Evolutionary conservation across 257 asterid genomes (phyloP), one percentile per base, ranked within the genome.

Genomic region (Misopates orontium): DNA sequence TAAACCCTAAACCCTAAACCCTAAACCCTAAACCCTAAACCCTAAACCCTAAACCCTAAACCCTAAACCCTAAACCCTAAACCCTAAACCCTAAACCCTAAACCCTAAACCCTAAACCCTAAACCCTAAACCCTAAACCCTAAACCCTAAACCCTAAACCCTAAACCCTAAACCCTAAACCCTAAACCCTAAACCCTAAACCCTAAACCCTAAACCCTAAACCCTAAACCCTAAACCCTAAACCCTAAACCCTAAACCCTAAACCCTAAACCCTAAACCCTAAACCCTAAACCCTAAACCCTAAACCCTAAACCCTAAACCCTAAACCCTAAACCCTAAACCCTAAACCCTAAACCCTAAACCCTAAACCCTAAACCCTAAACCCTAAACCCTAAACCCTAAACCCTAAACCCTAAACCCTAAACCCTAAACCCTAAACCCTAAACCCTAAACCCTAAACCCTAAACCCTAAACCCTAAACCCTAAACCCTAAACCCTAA

Each of bases 1-100:
- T 61, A 51, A 65, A 61, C 64, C 69, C 74, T 49, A 32, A 70
- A 51, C 62, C 75, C 75, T 52, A 39, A 69, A 69, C 74, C 74
- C 69, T 53, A 53, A 70, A 39, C 75, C 75, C 64, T 52, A 40
- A 70, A 62, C 64, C 69, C 51, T 58, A 17, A 42, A 59, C 64
- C 64, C 64, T 59, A 42, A 67, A 41, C 72, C 72, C 52, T 36
- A 28, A 56, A 41, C 72, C 72, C 32, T 19, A 42, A 57, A 47
- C 66, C 66, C 66, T 28, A 45, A 71, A 71, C 61, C 70, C 75
- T 45, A 42, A 54, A 71, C 65, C 71, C 75, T 31, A 54, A 71
- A 63, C 70, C 71, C 65, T 42, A 19, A 53, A 54, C 61, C 62
- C 66, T 21, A 19, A 72, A 64, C 67, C 77, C 77, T 56, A 32